These are phyloP conservation scores for Amanita brunnescens DNA, from an alignment of 768 basidiomycete genomes.

Conservation along the genomic window DNA sequence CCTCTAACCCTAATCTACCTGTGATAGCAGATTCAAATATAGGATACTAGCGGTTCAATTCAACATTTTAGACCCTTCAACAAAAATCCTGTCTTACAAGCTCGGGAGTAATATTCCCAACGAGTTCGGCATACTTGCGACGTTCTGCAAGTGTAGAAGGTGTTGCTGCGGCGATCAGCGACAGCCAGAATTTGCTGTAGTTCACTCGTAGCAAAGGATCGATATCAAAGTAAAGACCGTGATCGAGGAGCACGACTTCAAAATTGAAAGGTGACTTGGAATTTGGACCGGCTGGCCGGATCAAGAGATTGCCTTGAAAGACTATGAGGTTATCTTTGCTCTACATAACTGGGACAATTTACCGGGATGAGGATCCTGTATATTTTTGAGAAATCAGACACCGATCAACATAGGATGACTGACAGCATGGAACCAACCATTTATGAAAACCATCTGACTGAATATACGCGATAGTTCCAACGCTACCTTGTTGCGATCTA, in stretches of 20 bases:
- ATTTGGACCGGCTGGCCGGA: constrained; percentile 55
- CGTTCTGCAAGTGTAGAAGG: constrained; percentile 57
- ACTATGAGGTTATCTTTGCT: constrained; percentile 2
- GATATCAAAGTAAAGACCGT: constrained; percentile 91
- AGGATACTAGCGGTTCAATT: constrained; percentile 56
- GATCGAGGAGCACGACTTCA: constrained; percentile 91
- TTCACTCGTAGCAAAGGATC: constrained; percentile 72
- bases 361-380: constrained; percentile 84
- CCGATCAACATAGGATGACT: constrained; percentile 18
- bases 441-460: constrained; percentile 90
- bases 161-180: constrained; percentile 70
- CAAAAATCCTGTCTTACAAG: constrained; percentile 42
- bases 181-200: constrained; percentile 85
- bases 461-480: constrained; percentile 88
- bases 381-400: constrained; percentile 1
- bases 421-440: constrained; percentile 85
- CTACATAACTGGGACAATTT: constrained; percentile 10
- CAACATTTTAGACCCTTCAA: not conserved
- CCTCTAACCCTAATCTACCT: constrained; percentile 69
- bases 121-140: constrained; percentile 79
- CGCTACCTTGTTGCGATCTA: constrained; percentile 91
- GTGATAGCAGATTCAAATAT: constrained; percentile 94
- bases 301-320: constrained; percentile 73
- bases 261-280: constrained; percentile 88
- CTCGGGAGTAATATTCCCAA: constrained; percentile 86